Conservation (phyloP, 2,329 filamentous ascomycete species). For the Aspergillus uvarum region DNA sequence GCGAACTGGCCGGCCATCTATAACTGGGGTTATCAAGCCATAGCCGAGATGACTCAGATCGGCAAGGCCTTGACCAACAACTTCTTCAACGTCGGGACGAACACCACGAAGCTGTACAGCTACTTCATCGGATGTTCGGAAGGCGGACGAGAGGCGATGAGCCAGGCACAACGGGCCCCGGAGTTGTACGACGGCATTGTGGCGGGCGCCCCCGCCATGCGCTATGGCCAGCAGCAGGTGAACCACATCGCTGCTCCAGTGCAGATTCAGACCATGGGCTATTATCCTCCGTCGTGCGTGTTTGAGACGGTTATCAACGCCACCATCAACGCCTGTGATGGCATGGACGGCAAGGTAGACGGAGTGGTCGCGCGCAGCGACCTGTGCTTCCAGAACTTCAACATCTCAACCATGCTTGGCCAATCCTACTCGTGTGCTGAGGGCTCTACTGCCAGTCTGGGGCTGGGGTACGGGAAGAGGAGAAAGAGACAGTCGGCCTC, state of each 20-base stretch:
- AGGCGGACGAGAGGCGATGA: background rate
- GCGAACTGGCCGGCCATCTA: slow-evolving; percentile 2
- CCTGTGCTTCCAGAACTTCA: background rate
- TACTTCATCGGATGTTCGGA: background rate
- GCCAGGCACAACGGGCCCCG: background rate
- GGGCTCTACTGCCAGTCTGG: background rate
- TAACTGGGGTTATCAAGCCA: slow-evolving; percentile 1
- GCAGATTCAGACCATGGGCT: background rate
- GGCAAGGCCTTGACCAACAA: background rate
- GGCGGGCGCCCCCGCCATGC: background rate
- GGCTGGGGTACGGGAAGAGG: background rate
- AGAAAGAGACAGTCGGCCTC: background rate
- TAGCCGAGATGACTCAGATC: background rate
- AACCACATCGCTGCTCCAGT: background rate
- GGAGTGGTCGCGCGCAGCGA: background rate
- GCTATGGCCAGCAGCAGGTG: background rate
- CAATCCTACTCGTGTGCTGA: background rate
- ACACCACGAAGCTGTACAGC: background rate
- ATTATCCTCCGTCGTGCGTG: background rate
- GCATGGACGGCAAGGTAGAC: background rate
- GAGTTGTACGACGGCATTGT: slow-evolving; percentile 1
- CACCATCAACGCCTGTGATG: slow-evolving; percentile 1
- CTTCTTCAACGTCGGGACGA: background rate
- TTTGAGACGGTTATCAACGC: background rate
- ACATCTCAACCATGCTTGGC: background rate